Percentiles rank a stretch among this genome's conserved stretches.
Conservation (phyloP, 306 rosid species). For the Trifolium subterraneum region DNA sequence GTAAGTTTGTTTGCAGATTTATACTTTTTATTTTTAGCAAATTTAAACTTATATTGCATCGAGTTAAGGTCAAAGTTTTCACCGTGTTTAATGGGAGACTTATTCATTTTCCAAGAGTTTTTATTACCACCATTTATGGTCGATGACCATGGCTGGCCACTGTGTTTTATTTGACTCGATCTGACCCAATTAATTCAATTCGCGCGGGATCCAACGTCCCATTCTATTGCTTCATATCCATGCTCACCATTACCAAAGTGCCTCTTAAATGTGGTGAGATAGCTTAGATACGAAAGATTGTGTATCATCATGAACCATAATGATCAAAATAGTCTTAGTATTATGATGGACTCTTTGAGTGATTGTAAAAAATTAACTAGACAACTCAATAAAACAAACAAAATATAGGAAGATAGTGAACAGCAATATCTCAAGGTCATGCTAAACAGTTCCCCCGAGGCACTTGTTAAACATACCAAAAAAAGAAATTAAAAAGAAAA, state of each 20-base stretch:
- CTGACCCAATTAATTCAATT: conserved; percentile 9
- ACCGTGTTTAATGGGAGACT: not conserved
- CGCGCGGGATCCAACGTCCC: conserved; percentile 1
- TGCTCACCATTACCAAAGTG: conserved; percentile 10
- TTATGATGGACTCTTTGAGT: too few species aligned
- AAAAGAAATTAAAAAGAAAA: too few species aligned
- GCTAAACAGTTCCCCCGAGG: too few species aligned
- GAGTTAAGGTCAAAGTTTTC: not conserved
- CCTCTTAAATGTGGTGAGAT: not conserved
- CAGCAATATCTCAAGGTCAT: too few species aligned
- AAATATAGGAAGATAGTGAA: too few species aligned
- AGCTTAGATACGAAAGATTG: not conserved
- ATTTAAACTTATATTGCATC: too few species aligned
- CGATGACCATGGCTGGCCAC: not conserved
- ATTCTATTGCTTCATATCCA: not conserved
- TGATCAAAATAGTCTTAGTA: not conserved
- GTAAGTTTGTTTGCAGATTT: too few species aligned
- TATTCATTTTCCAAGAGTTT: not conserved
- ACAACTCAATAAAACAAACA: too few species aligned
- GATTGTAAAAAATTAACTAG: too few species aligned
- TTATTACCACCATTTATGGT: conserved; percentile 5
- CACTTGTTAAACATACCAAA: too few species aligned
- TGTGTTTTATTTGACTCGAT: not conserved
- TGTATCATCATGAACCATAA: not conserved
- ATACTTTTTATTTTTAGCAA: too few species aligned